Evolutionary conservation across 805 yeast species (phyloP).

Genomic region (Candida boidinii): DNA sequence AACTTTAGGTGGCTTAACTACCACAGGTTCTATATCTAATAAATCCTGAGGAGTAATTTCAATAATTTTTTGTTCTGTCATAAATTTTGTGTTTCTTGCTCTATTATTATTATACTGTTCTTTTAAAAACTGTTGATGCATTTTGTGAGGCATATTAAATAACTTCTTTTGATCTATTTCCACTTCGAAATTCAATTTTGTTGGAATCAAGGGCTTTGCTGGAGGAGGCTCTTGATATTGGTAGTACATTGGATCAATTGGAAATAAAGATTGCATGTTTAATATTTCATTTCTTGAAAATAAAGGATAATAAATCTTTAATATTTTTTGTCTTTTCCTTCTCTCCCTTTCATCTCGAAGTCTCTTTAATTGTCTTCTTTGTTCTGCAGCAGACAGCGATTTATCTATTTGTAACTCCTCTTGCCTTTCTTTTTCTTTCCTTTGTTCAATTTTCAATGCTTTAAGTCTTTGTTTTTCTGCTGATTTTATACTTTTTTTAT

Average conservation of each 20-base stretch:
- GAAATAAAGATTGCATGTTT: slow-evolving; percentile 59
- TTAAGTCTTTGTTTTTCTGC: slow-evolving; percentile 4
- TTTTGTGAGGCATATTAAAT: slow-evolving; percentile 30
- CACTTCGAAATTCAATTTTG: slow-evolving; percentile 50
- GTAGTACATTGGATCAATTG: slow-evolving; percentile 45
- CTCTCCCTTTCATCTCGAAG: slow-evolving; percentile 23
- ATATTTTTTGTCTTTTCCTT: slow-evolving; percentile 22
- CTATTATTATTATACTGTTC: slow-evolving; percentile 5
- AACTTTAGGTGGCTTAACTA: slow-evolving; percentile 8
- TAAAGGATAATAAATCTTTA: slow-evolving; percentile 51
- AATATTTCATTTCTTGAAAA: slow-evolving; percentile 48
- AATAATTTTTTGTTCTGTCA: slow-evolving; percentile 14
- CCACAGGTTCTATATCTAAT: slow-evolving; percentile 9
- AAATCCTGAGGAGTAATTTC: slow-evolving; percentile 22
- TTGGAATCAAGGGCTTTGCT: slow-evolving; percentile 45
- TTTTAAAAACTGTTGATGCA: slow-evolving; percentile 6
- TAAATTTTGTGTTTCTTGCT: slow-evolving; percentile 1
- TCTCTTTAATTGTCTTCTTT: no score
- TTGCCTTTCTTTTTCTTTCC: slow-evolving; percentile 9
- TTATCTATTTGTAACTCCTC: no score
- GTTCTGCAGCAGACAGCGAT: no score
- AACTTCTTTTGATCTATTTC: slow-evolving; percentile 50
- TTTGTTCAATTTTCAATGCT: slow-evolving; percentile 4
- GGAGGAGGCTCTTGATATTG: slow-evolving; percentile 42
- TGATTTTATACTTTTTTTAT: slow-evolving; percentile 5